Base-by-base conservation (phyloP, 345 rosid species). In the Eutrema japonicum region DNA sequence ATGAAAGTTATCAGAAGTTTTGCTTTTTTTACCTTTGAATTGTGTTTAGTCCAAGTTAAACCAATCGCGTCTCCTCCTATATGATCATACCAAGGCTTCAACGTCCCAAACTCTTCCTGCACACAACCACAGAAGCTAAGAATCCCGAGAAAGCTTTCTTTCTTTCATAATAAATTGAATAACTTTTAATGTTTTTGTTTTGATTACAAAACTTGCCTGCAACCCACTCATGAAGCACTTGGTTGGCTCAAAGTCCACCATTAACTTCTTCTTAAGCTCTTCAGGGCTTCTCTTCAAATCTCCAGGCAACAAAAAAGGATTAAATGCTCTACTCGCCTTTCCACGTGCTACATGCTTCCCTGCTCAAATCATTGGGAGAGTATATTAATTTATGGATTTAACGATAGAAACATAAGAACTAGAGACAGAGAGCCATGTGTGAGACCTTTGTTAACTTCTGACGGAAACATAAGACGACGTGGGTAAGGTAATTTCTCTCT, bases 11-110 rank as follows among this genome's bases (percentile, higher is more conserved):
- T 3, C 40, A n/a, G 38, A 61, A 8, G 29, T n/a, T 36, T n/a
- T 27, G 8, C 2, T 5, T 48, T 3, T 27, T 63, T 37, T 84
- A 91, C 98, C 96, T 88, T 91, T 30, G 91, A 83, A 10, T 36
- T 58, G 29, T 65, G 74, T 72, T 78, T 80, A 29, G 79, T 86
- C 97, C 97, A 88, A 26, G 99, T 92, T 64, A 95, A 72, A 50
- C 97, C 96, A 64, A 95, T 71, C 0, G 83, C 96, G 42, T 94
- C 97, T 26, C 96, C 95, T 72, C 97, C 98, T 27, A 89, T 53
- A 54, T 85, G 85, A 84, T 91, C 97, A 74, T 87, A 89, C 97
- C 98, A 91, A 10, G 85, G 62, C 81, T 88, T 89, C 79, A 94
- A 73, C 54, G 70, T 80, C 48, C 68, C 78, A 64, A 78, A 86